Base-by-base conservation (phyloP, 495 filamentous ascomycete genomes). In the Massariosphaeria phaeospora region DNA sequence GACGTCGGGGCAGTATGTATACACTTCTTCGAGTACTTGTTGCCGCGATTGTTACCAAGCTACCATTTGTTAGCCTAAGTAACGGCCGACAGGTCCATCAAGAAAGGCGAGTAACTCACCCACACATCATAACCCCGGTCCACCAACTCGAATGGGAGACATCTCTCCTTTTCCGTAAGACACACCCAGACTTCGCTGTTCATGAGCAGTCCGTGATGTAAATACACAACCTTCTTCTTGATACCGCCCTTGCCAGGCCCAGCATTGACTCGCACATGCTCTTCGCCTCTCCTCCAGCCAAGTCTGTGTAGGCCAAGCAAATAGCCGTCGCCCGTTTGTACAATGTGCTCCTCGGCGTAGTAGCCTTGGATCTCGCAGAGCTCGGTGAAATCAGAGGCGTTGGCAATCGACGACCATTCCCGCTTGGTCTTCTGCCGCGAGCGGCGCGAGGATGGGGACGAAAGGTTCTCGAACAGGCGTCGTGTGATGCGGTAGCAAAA, bases 131-230 rank as follows among this genome's bases (percentile, higher is more conserved):
- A 97, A 8, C 93, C 93, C 65, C 77, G 80, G 66, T 97, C 91
- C 0, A 95, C 91, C 36, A 98, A 74, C 53, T 84, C 78, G 69
- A 98, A 98, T 0, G 93, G 89, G 11, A 98, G 74, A 55, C 82
- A 88, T 48, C 89, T 78, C 69, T 95, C 79, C 58, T 82, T 83
- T 42, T 98, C 89, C 2, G 91, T 91, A 63, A 89, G 72, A 66
- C 88, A 94, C 17, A 96, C 88, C 93, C 93, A 98, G 18, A 97
- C 93, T 72, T 98, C 93, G 69, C 90, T 96, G 69, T 95, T 96
- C 93, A 98, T 98, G 52, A 98, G 76, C 47, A 98, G 76, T 20
- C 93, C 93, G 70, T 98, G 93, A 69, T 98, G 93, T 57, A 98
- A 73, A 69, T 97, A 98, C 8, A 95, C 85, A 9, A 96, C 87